These are phyloP conservation scores for Mycosphaerella arachidis DNA, from an alignment of 2,329 filamentous ascomycete genomes.

Conservation along the genomic window DNA sequence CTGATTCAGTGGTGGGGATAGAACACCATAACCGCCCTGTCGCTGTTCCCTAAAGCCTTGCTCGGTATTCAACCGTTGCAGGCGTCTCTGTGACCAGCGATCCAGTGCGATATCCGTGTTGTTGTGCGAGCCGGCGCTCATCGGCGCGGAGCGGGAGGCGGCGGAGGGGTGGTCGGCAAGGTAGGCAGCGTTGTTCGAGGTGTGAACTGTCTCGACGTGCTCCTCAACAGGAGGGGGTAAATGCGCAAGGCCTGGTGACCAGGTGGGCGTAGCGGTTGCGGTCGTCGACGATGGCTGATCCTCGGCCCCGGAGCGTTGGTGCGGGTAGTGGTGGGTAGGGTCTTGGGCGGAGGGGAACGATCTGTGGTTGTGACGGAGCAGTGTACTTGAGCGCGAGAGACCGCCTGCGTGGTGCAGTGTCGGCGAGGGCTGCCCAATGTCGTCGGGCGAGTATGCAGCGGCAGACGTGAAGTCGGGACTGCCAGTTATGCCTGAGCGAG, in stretches of 20 bases:
- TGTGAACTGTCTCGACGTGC: not conserved
- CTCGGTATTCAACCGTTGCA: conserved; percentile 38
- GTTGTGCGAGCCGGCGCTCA: conserved; percentile 23
- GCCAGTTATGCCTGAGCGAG: not conserved
- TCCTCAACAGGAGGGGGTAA: conserved; percentile 22
- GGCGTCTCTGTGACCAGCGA: conserved; percentile 35
- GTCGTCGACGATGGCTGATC: not conserved
- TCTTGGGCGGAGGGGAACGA: conserved; percentile 3
- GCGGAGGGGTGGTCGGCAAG: conserved; percentile 2
- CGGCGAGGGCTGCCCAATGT: conserved; percentile 10
- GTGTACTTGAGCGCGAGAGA: conserved; percentile 25
- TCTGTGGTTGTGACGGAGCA: conserved; percentile 20
- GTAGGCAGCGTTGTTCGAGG: not conserved
- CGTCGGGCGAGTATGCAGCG: conserved; percentile 14
- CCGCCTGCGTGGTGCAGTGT: conserved; percentile 16
- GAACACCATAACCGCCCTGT: conserved; percentile 27
- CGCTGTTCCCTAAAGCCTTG: conserved; percentile 37
- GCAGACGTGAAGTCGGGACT: conserved; percentile 9
- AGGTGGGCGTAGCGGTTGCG: conserved; percentile 18
- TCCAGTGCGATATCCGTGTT: conserved; percentile 24
- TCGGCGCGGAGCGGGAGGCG: conserved; percentile 20
- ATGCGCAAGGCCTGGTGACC: conserved; percentile 23
- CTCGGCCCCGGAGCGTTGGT: conserved; percentile 1
- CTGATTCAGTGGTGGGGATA: conserved; percentile 14
- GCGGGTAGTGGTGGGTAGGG: not conserved